Conservation (phyloP, 305 asterid genomes). For the Rubia tinctorum region DNA sequence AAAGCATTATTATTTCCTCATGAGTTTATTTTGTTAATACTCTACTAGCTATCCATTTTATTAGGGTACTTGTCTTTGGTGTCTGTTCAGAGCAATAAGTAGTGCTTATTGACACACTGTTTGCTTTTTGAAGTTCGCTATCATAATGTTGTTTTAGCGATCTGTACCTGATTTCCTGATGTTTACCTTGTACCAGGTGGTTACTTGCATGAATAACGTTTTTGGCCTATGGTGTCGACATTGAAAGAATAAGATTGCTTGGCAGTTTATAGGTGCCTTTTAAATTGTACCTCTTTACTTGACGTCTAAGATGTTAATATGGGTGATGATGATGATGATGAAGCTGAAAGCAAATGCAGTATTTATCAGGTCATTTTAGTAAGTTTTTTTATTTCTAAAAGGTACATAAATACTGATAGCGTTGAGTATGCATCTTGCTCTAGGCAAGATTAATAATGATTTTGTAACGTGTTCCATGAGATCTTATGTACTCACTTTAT, state of each 20-base stretch:
- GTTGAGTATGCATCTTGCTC: too few species aligned
- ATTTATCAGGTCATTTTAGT: too few species aligned
- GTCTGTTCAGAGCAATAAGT: not conserved
- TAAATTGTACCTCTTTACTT: not conserved
- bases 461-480: conserved; percentile 90
- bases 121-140: conserved; percentile 72
- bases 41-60: conserved; percentile 6
- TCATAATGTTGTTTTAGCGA: conserved; percentile 26
- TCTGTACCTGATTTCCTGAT: not conserved
- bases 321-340: too few species aligned
- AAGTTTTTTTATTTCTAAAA: too few species aligned
- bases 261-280: conserved; percentile 81
- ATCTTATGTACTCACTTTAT: conserved; percentile 72
- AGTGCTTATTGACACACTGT: conserved; percentile 19
- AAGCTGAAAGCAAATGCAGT: too few species aligned
- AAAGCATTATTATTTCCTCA: not conserved
- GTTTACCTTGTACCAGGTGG: conserved; percentile 54
- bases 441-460: too few species aligned
- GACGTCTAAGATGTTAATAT: not conserved
- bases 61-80: not conserved
- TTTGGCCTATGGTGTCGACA: conserved; percentile 82
- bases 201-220: conserved; percentile 72
- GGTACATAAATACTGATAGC: too few species aligned
- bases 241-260: conserved; percentile 58
- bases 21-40: not conserved